A percentile compares a stretch with the other conserved stretches of the same genome.
Conservation (phyloP, 768 basidiomycete genomes). For the Dentipellis fragilis region DNA sequence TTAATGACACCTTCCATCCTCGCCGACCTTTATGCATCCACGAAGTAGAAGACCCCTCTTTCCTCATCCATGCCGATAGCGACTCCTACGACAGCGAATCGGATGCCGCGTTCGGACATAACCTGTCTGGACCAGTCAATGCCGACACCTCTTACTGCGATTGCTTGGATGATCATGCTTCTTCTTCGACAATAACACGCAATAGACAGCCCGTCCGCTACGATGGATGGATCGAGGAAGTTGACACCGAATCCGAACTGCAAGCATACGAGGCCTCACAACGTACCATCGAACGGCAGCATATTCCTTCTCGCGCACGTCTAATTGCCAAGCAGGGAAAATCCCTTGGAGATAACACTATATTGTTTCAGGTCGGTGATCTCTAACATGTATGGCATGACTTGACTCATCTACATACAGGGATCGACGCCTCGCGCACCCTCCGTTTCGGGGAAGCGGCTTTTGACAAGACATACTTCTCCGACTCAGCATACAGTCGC, state of each 20-base stretch:
- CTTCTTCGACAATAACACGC: slow-evolving; percentile 6
- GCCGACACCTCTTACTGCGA: slow-evolving; percentile 12
- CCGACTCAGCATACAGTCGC: slow-evolving; percentile 36
- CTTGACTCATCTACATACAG: too few relatives aligned
- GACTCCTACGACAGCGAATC: slow-evolving; percentile 2
- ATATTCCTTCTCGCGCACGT: background rate
- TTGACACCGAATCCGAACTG: slow-evolving; percentile 44
- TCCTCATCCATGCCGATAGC: slow-evolving; percentile 15
- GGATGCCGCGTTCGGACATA: background rate
- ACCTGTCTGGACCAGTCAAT: slow-evolving; percentile 2
- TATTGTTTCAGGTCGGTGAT: too few relatives aligned
- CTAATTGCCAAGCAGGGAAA: background rate
- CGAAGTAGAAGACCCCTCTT: slow-evolving; percentile 33
- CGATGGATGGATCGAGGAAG: slow-evolving; percentile 42
- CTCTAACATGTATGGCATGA: too few relatives aligned
- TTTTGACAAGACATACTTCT: slow-evolving; percentile 25
- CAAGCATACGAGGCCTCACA: slow-evolving; percentile 27
- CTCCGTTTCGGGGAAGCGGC: background rate
- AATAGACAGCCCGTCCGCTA: slow-evolving; percentile 30
- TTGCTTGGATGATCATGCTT: slow-evolving; percentile 9
- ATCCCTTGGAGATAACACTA: background rate
- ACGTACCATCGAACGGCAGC: background rate
- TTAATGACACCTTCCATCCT: background rate
- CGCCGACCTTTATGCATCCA: slow-evolving; percentile 35
- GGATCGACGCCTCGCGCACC: background rate